Evolutionary conservation across 169 alveolate species (phyloP), one percentile per base, ranked within the genome.

Genomic region (Pseudocohnilembus persalinus): DNA sequence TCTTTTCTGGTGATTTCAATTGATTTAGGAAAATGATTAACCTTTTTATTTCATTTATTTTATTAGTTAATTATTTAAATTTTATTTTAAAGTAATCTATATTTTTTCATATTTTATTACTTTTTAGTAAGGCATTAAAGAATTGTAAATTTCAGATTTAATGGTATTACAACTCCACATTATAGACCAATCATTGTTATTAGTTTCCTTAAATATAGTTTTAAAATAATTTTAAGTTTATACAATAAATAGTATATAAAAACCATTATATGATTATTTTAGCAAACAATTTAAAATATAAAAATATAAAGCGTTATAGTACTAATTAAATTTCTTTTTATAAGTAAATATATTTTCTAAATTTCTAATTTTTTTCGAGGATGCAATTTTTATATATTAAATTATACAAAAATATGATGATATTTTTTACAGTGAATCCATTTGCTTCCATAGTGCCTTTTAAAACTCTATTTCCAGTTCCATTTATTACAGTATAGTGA

Each of bases 1-100:
- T 95, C 97, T 87, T 94, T 94, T 84, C 96, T 87, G n/a, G 96
- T 94, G 28, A 94, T 86, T 84, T 94, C 96, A 82, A 84, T 85
- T 32, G 94, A 91, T 84, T 91, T 89, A 29, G 97, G 97, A 81
- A 94, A 93, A 74, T 94, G 97, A 81, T 92, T 91, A 1, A 86
- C 89, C 83, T 87, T 73, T 24, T 64, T 83, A 63, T 78, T 82
- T 63, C 68, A 74, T 31, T 88, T 81, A 35, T 16, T 0, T n/a
- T n/a, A n/a, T 31, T 76, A 76, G 31, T 15, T n/a, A 73, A 6
- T 15, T 76, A 76, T 31, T 31, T 76, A 31, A 4, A 33, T 31
- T 33, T 32, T 33, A 27, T 26, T 1, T 20, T 26, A 31, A 29
- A 20, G 33, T 29, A 33, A n/a, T 77, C 6, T 1, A 76, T 20